Evolutionary conservation across 2,329 filamentous ascomycete genomes (phyloP).

Genomic region (Penicillium janthinellum): DNA sequence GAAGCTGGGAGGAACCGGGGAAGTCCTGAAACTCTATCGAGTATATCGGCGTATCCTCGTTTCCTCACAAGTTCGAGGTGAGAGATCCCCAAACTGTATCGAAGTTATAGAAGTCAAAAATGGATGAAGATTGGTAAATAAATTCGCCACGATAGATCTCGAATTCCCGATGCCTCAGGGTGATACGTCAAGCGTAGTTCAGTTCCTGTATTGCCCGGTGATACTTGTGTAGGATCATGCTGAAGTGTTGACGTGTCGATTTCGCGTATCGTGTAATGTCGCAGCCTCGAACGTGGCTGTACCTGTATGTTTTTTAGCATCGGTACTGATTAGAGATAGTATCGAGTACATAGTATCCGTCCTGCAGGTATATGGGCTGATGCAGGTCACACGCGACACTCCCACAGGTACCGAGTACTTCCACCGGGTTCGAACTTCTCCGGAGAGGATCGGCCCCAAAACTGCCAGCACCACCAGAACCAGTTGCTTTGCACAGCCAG

Average conservation of each 20-base stretch:
- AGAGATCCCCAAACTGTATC: too few relatives aligned
- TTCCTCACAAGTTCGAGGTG: not conserved
- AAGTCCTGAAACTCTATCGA: not conserved
- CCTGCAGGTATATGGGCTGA: not conserved
- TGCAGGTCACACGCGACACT: slow-evolving; percentile 1
- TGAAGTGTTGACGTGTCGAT: slow-evolving; percentile 2
- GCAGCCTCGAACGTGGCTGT: not conserved
- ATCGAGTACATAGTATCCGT: not conserved
- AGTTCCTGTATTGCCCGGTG: not conserved
- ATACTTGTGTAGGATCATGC: not conserved
- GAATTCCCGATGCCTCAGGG: not conserved
- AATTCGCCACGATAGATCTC: not conserved
- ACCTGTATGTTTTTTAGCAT: not conserved
- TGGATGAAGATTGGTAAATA: not conserved
- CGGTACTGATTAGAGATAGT: not conserved
- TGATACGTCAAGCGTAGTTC: not conserved
- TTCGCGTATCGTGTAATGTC: not conserved
- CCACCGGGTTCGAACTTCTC: slow-evolving; percentile 19
- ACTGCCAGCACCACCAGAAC: not conserved
- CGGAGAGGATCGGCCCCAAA: slow-evolving; percentile 31
- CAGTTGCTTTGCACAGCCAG: slow-evolving; percentile 3
- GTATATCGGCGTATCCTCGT: not conserved
- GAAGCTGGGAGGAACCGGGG: slow-evolving; percentile 1
- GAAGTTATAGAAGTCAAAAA: not conserved
- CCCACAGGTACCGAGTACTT: slow-evolving; percentile 13